phyloP scores from a whole-genome alignment of 495 filamentous ascomycete species.

The Penicillium canescens region DNA sequence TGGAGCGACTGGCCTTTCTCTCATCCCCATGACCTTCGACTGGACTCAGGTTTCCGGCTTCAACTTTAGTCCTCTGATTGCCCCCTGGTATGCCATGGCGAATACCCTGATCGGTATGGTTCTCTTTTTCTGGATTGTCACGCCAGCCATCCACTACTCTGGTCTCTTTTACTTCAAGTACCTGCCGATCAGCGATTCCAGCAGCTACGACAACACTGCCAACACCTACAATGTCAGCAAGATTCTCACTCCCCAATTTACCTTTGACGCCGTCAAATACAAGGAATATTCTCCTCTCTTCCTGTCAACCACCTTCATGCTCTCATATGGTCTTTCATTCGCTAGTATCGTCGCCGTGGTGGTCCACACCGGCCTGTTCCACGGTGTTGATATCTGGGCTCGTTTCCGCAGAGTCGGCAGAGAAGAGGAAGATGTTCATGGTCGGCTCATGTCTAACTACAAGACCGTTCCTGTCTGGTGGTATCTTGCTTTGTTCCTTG shows the following conservation, averaged over 20 bases:
- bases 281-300: conserved; percentile 60
- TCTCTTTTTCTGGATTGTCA: conserved; percentile 53
- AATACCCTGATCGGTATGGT: conserved; percentile 60
- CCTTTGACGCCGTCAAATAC: conserved; percentile 57
- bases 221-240: conserved; percentile 50
- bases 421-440: conserved; percentile 68
- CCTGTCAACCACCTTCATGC: conserved; percentile 58
- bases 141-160: conserved; percentile 53
- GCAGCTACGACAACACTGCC: conserved; percentile 60
- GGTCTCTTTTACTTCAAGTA: conserved; percentile 50
- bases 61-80: conserved; percentile 64
- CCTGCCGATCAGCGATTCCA: conserved; percentile 56
- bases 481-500: conserved; percentile 51
- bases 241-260: conserved; percentile 53
- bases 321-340: conserved; percentile 62
- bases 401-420: conserved; percentile 47
- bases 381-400: conserved; percentile 55
- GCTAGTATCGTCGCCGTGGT: conserved; percentile 57
- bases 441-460: conserved; percentile 61
- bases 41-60: conserved; percentile 70
- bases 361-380: conserved; percentile 54
- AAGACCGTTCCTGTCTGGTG: conserved; percentile 63
- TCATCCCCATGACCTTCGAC: conserved; percentile 67
- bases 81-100: conserved; percentile 65
- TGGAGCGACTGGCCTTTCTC: conserved; percentile 57